A percentile compares a stretch with the other conserved stretches of the same genome.
Conservation (phyloP, 768 basidiomycete genomes). For the Lentinula sp. region DNA sequence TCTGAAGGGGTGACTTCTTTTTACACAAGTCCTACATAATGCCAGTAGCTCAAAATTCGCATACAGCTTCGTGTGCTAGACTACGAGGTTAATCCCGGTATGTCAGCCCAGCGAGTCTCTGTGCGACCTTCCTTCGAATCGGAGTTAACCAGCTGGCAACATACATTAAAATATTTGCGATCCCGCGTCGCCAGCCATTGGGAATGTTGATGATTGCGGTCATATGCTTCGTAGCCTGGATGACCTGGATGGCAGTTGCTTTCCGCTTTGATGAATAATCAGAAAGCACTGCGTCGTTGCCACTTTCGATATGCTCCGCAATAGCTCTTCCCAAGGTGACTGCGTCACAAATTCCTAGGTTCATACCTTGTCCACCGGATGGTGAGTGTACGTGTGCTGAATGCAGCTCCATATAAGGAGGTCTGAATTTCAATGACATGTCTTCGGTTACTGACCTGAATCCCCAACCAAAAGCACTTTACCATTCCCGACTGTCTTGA, state of each 20-base stretch:
- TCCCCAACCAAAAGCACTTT: not conserved
- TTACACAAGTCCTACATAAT: too few species aligned
- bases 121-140: conserved; percentile 16
- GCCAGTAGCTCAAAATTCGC: too few species aligned
- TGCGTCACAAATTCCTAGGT: conserved; percentile 52
- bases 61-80: not conserved
- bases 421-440: too few species aligned
- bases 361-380: conserved; percentile 53
- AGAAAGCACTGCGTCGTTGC: conserved; percentile 23
- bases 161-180: not conserved
- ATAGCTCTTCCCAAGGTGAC: conserved; percentile 35
- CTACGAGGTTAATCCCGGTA: not conserved
- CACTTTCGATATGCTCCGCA: conserved; percentile 19
- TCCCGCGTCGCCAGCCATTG: not conserved
- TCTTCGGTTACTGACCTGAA: not conserved
- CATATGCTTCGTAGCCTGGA: conserved; percentile 29
- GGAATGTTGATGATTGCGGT: conserved; percentile 17
- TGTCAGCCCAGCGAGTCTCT: conserved; percentile 21
- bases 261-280: conserved; percentile 30
- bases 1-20: too few species aligned
- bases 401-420: not conserved
- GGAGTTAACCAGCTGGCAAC: conserved; percentile 5
- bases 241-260: conserved; percentile 32
- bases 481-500: not conserved
- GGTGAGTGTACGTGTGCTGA: conserved; percentile 47